These are phyloP conservation scores for Penicillium taxi DNA, from an alignment of 495 filamentous ascomycete genomes.

Conservation along the genomic window DNA sequence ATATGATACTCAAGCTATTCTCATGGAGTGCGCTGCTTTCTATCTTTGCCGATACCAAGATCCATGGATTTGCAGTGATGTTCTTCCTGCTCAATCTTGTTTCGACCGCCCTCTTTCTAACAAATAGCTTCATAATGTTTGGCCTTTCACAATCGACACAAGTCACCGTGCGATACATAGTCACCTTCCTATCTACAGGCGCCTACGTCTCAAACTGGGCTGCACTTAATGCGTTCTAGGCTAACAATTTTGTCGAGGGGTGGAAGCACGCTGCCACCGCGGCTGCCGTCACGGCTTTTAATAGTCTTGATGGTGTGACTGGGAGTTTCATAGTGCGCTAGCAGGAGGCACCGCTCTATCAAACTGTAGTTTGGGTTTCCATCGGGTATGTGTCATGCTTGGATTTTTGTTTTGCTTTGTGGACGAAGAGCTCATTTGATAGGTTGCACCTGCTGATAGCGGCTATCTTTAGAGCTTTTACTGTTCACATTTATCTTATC, in stretches of 20 bases:
- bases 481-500: conserved; percentile 51
- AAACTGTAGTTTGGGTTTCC: conserved; percentile 64
- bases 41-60: conserved; percentile 58
- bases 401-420: not conserved
- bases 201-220: conserved; percentile 79
- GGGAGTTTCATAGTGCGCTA: conserved; percentile 66
- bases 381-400: conserved; percentile 43
- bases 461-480: conserved; percentile 49
- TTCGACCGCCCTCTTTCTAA: conserved; percentile 58
- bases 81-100: conserved; percentile 72
- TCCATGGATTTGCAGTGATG: conserved; percentile 64
- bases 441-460: conserved; percentile 62
- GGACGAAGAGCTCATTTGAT: not conserved
- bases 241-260: conserved; percentile 63
- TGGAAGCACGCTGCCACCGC: conserved; percentile 72
- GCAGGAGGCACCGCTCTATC: conserved; percentile 59
- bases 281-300: conserved; percentile 60
- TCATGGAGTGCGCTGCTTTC: conserved; percentile 49
- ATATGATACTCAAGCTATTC: conserved; percentile 55
- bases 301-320: conserved; percentile 68
- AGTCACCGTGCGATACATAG: conserved; percentile 63
- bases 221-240: conserved; percentile 64
- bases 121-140: conserved; percentile 65
- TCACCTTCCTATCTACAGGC: conserved; percentile 67
- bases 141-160: conserved; percentile 53